phyloP scores from a whole-genome alignment of 345 rosid genomes.

The Trapa bicornis region DNA sequence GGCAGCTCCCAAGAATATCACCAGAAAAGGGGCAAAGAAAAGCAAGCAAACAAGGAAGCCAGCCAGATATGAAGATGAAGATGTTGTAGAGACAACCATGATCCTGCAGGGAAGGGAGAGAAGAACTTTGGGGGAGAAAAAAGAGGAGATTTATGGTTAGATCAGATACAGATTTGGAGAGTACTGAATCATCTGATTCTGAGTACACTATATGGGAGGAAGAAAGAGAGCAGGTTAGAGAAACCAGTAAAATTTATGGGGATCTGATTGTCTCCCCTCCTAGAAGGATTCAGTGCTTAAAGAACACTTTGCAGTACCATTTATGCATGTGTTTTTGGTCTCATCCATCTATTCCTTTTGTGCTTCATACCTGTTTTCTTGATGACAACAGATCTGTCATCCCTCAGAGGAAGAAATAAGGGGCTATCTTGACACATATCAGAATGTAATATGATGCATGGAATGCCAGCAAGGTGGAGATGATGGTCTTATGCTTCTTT shows the following conservation, averaged over 20 bases:
- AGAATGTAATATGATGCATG: constrained; percentile 82
- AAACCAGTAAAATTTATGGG: constrained; percentile 38
- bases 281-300: constrained; percentile 48
- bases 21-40: constrained; percentile 30
- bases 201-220: constrained; percentile 89
- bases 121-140: constrained; percentile 19
- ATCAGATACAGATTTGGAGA: constrained; percentile 65
- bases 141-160: constrained; percentile 31
- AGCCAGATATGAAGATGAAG: constrained; percentile 11
- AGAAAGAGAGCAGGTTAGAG: constrained; percentile 83
- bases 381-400: constrained; percentile 60
- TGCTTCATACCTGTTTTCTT: neutral
- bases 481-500: constrained; percentile 92
- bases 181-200: constrained; percentile 50
- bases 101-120: constrained; percentile 39
- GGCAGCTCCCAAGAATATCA: constrained; percentile 24
- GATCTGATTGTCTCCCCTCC: constrained; percentile 13
- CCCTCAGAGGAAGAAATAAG: constrained; percentile 98
- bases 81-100: constrained; percentile 33
- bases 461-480: constrained; percentile 96
- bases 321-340: neutral
- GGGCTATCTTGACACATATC: constrained; percentile 86
- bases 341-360: neutral
- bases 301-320: constrained; percentile 53
- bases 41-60: constrained; percentile 32